These are phyloP conservation scores for Spergularia bocconei DNA, from an alignment of 148 eudicot genomes.

Conservation along the genomic window DNA sequence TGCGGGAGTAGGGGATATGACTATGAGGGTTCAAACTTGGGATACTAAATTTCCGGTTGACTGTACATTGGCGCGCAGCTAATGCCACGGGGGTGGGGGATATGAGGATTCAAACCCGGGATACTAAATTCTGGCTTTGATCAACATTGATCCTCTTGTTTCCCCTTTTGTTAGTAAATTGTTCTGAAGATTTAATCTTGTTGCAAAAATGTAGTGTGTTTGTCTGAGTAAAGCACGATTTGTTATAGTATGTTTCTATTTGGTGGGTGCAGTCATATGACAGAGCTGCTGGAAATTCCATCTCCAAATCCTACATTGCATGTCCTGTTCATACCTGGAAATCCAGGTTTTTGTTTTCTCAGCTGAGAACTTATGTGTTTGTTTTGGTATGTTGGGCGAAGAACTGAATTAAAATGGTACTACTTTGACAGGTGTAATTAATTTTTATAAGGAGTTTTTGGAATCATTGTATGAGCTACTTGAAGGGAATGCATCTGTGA, in stretches of 20 bases:
- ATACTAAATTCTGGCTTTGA: too few species aligned
- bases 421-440: constrained; percentile 52
- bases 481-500: constrained; percentile 73
- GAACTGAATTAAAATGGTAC: constrained; percentile 14
- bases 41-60: too few species aligned
- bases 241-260: too few species aligned
- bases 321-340: constrained; percentile 77
- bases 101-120: too few species aligned
- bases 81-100: too few species aligned
- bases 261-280: constrained; percentile 49
- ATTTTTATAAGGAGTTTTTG: constrained; percentile 75
- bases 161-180: not conserved
- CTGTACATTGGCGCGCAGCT: too few species aligned
- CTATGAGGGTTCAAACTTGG: too few species aligned
- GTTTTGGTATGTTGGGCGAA: not conserved
- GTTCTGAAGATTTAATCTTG: not conserved
- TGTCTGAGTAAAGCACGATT: too few species aligned
- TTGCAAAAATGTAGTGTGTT: not conserved
- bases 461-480: constrained; percentile 69
- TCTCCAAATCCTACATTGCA: constrained; percentile 57
- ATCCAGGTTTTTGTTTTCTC: constrained; percentile 59
- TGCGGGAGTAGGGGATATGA: too few species aligned
- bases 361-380: too few species aligned
- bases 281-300: constrained; percentile 69
- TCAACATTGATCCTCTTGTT: too few species aligned